Conservation (phyloP, 2,329 filamentous ascomycete genomes). For the Aspergillus puulaauensis region DNA sequence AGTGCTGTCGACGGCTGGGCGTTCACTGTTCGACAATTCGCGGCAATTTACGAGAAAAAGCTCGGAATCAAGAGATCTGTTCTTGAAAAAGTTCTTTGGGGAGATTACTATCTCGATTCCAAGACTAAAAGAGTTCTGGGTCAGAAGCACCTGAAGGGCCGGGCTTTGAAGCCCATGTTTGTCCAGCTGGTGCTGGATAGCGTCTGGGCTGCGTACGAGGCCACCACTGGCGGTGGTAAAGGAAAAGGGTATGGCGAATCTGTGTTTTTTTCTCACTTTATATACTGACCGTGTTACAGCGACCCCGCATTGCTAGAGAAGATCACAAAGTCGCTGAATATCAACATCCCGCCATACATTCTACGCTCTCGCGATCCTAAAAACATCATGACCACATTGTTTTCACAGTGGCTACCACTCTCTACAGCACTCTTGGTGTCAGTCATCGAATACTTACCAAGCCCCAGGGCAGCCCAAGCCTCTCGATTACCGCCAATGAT, state of each 20-base stretch:
- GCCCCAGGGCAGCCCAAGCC: constrained; percentile 76
- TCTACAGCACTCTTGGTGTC: constrained; percentile 92
- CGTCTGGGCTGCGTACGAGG: constrained; percentile 93
- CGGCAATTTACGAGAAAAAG: constrained; percentile 91
- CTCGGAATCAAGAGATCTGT: constrained; percentile 85
- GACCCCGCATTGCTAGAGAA: constrained; percentile 84
- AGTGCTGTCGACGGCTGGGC: constrained; percentile 99
- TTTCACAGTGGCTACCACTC: constrained; percentile 85
- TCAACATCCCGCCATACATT: constrained; percentile 82
- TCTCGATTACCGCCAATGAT: constrained; percentile 77
- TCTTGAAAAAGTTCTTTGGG: constrained; percentile 94
- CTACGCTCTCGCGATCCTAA: constrained; percentile 80
- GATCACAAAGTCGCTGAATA: constrained; percentile 85
- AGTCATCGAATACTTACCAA: constrained; percentile 87
- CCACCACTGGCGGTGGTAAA: constrained; percentile 77
- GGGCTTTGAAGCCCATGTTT: constrained; percentile 92
- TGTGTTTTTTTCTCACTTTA: neutral
- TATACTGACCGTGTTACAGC: constrained; percentile 47
- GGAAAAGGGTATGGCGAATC: constrained; percentile 67
- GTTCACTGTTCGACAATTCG: constrained; percentile 94
- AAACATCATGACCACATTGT: constrained; percentile 80
- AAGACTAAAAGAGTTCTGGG: constrained; percentile 94
- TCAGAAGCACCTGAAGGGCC: constrained; percentile 87
- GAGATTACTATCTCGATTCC: constrained; percentile 92
- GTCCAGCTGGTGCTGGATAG: constrained; percentile 94